Base-by-base conservation (phyloP, 1,284 basidiomycete genomes). In the Tetrapyrgos nigripes region DNA sequence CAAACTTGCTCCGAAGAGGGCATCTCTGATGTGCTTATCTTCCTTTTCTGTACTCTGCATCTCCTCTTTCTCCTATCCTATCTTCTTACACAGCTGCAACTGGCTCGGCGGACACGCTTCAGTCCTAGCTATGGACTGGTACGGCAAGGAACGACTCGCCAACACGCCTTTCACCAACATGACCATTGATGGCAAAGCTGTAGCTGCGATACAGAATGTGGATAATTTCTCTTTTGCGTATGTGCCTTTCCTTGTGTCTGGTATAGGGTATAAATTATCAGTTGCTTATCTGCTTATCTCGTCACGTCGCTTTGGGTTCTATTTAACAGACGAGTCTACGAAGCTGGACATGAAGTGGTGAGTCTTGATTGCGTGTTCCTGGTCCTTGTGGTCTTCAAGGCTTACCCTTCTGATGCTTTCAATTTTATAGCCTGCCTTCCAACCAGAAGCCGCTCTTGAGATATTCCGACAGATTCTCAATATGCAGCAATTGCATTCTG, bases 161-260 rank as follows among this genome's bases (percentile, higher is more conserved):
- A 71, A 74, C 4, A 81, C 81, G 0, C 80, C 81, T 1, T 80
- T 88, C 63, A 78, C 66, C n/a, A 86, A 86, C 58, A 85, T 88
- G 72, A 86, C 85, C 0, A 77, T 87, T 26, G 55, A 77, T 40
- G 83, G 79, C 3, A 72, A 65, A 2, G 60, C 83, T 0, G 79
- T 88, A 4, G 86, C 83, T 0, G 81, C 84, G 0, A 76, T 87
- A 21, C 80, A 85, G 68, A 87, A 87, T 50, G 80, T 88, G n/a
- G 83, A 82, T 58, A 86, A 85, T 61, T 87, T 88, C 64, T 77
- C 82, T 0, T 88, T 87, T 66, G 86, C 84, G 82, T 86, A 60
- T 62, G 82, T 78, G 4, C 4, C 28, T 55, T 33, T 50, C n/a
- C n/a, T n/a, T n/a, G n/a, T n/a, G n/a, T n/a, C n/a, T n/a, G n/a